Conservation (phyloP, 2,329 filamentous ascomycete species). For the Talaromyces piceae region DNA sequence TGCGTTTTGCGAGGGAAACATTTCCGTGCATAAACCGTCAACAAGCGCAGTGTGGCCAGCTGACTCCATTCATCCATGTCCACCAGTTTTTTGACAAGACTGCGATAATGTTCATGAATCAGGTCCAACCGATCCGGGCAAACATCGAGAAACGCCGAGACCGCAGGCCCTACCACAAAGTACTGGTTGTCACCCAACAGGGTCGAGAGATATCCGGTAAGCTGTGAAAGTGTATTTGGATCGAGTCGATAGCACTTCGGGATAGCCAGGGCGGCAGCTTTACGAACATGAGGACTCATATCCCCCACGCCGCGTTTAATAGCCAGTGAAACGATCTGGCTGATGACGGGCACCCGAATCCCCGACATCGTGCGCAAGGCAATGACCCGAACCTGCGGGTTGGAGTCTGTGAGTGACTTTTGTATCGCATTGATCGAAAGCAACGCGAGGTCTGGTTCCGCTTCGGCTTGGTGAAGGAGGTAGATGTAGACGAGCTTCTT, state of each 20-base stretch:
- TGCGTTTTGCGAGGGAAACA: conserved; percentile 71
- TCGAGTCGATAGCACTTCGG: conserved; percentile 94
- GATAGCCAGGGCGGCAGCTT: conserved; percentile 85
- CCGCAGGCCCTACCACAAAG: conserved; percentile 90
- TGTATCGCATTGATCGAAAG: conserved; percentile 98
- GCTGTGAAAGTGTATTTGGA: conserved; percentile 72
- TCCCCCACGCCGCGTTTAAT: conserved; percentile 91
- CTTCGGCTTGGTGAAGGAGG: conserved; percentile 90
- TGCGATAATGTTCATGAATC: conserved; percentile 82
- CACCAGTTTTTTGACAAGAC: conserved; percentile 78
- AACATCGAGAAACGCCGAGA: conserved; percentile 79
- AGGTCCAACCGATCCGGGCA: conserved; percentile 83
- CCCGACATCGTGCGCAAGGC: conserved; percentile 95
- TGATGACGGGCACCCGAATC: conserved; percentile 94
- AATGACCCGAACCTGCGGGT: conserved; percentile 82
- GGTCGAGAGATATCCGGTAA: conserved; percentile 71
- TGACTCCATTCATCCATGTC: conserved; percentile 99
- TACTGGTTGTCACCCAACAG: conserved; percentile 88
- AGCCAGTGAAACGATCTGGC: conserved; percentile 89
- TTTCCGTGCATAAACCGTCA: conserved; percentile 75
- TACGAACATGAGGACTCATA: conserved; percentile 90
- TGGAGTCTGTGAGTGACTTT: conserved; percentile 88
- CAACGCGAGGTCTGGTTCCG: conserved; percentile 88
- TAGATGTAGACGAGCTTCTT: conserved; percentile 99
- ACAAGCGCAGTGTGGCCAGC: conserved; percentile 69